A percentile compares a stretch with the other conserved stretches of the same genome.
These are phyloP conservation scores for Friedmanniomyces endolithicus DNA, from an alignment of 495 filamentous ascomycete genomes.

Conservation along the genomic window DNA sequence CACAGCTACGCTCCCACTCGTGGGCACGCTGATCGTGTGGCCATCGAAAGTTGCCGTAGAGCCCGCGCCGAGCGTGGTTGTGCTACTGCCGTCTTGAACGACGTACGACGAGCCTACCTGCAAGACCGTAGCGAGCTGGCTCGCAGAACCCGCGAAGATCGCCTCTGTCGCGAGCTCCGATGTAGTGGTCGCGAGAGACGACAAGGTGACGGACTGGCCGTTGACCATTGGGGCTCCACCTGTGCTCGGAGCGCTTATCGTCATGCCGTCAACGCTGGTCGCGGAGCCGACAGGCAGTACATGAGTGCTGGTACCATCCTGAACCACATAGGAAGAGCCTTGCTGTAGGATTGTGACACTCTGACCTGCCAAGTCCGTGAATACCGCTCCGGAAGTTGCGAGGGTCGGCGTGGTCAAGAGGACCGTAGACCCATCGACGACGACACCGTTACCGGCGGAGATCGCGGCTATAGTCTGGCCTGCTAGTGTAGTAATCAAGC, in stretches of 20 bases:
- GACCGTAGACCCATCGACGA: not conserved
- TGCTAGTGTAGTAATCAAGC: not conserved
- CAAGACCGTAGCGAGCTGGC: not conserved
- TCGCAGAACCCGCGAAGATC: not conserved
- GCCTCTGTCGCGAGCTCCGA: not conserved
- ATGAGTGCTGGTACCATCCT: not conserved
- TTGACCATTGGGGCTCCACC: not conserved
- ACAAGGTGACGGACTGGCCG: not conserved
- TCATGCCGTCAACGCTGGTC: not conserved
- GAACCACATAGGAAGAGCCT: not conserved
- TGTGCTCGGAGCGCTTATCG: not conserved
- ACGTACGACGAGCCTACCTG: not conserved
- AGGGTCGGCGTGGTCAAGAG: not conserved
- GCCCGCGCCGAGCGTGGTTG: not conserved
- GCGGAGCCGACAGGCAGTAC: not conserved
- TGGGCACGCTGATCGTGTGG: not conserved
- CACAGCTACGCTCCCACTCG: not conserved
- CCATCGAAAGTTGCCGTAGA: not conserved
- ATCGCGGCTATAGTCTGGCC: not conserved
- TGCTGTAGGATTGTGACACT: constrained; percentile 2
- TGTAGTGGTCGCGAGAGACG: not conserved
- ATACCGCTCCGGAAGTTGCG: not conserved
- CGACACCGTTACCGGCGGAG: not conserved
- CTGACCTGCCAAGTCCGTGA: not conserved
- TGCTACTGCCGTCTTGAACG: not conserved